Base-by-base conservation (phyloP, 192 early-diverging fungal genomes). In the Blastocladiella britannica region DNA sequence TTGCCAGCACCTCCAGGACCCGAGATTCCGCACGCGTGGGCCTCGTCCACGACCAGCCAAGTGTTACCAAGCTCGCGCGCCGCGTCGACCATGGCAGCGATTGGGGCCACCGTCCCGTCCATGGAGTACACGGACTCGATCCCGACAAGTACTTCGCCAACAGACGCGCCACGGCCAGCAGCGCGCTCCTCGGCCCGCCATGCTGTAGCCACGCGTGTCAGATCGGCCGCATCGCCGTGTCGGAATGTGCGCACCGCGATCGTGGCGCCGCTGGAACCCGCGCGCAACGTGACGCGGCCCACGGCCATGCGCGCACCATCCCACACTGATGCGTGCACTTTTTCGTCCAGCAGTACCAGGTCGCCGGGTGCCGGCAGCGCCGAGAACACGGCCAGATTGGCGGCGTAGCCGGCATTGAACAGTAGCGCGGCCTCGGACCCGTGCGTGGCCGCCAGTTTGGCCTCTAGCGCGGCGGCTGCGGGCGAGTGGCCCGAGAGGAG, bases 361-460 rank as follows among this genome's bases (percentile, higher is more conserved):
- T 63, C 68, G 7, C 52, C 60, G 12, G 63, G 64, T 30, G 65
- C 62, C 7, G 71, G 63, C 4, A 76, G 23, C 12, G 63, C 62
- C 1, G 60, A 37, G 24, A 76, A 65, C 26, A 79, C 58, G 7
- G 60, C 55, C 22, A 72, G 53, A 52, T 79, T 79, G n/a, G 77
- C 77, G 58, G 76, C 77, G 60, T 70, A 79, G 2, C 77, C 77
- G n/a, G 72, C 72, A 58, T 79, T 79, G 62, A 79, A 74, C 3
- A 79, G 59, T 27, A 79, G 51, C 7, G 69, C 72, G 2, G 61
- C 51, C 37, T 60, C 47, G 0, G 54, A 22, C 15, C 65, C 47
- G 12, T 58, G 37, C 62, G 61, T 72, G 0, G 54, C 22, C 1
- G 70, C 63, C 24, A 79, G 69, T 43, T 20, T 58, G 25, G 25